These are phyloP conservation scores for Penicillium sp. DNA, from an alignment of 2,329 filamentous ascomycete species.

Conservation along the genomic window DNA sequence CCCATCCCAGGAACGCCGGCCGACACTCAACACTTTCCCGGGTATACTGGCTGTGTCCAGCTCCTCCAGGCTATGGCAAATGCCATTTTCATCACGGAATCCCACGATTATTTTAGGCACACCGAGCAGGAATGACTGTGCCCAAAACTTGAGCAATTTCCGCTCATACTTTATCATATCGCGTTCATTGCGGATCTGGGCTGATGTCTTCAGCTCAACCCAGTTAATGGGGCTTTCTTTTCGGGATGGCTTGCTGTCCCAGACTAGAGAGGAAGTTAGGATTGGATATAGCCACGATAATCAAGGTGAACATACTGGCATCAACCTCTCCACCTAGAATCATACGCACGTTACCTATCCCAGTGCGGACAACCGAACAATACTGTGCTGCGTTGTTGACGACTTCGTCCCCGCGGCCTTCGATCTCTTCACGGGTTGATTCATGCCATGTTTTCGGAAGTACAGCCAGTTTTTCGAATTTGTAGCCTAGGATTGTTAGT, in stretches of 20 bases:
- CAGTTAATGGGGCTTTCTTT: slow-evolving; percentile 73
- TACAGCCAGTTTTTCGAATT: slow-evolving; percentile 85
- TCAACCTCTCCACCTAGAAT: slow-evolving; percentile 94
- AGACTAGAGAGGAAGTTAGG: slow-evolving; percentile 53
- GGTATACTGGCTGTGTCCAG: slow-evolving; percentile 78
- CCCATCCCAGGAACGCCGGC: slow-evolving; percentile 76
- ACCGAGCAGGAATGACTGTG: slow-evolving; percentile 89
- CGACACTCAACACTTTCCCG: slow-evolving; percentile 64
- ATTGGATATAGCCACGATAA: neutral
- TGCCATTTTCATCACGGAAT: slow-evolving; percentile 71
- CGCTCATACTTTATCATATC: slow-evolving; percentile 77
- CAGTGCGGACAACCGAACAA: slow-evolving; percentile 88
- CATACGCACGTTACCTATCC: slow-evolving; percentile 70
- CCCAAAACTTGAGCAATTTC: slow-evolving; percentile 94
- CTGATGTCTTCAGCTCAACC: slow-evolving; percentile 93
- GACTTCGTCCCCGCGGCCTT: slow-evolving; percentile 64
- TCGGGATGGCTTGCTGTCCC: slow-evolving; percentile 72
- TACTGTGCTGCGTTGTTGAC: slow-evolving; percentile 94
- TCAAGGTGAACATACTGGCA: slow-evolving; percentile 56
- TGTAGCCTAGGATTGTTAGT: slow-evolving; percentile 66
- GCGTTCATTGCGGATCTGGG: slow-evolving; percentile 63
- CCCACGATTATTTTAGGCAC: slow-evolving; percentile 91
- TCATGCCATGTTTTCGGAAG: slow-evolving; percentile 72
- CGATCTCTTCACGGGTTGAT: slow-evolving; percentile 72
- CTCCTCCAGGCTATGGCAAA: slow-evolving; percentile 70